Conservation (phyloP, 345 rosid species). For the Gynandropsis gynandra region DNA sequence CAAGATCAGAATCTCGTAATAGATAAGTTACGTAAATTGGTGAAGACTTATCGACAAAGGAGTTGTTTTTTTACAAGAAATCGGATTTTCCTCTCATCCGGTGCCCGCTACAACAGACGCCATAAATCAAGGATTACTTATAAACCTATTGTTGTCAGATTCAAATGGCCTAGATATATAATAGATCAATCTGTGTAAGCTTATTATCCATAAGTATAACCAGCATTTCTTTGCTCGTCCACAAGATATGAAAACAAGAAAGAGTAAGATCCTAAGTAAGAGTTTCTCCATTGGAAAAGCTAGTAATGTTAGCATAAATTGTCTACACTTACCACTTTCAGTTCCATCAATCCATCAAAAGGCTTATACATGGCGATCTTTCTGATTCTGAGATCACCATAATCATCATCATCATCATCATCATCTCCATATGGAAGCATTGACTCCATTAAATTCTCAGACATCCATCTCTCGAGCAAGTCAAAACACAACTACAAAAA, state of each 20-base stretch:
- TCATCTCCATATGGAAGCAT: constrained; percentile 35
- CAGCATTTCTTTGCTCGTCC: background rate
- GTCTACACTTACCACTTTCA: constrained; percentile 63
- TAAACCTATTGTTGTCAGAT: too few species aligned
- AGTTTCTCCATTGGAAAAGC: too few species aligned
- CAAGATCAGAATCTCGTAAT: too few species aligned
- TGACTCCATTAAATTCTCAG: constrained; percentile 45
- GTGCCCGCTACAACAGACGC: too few species aligned
- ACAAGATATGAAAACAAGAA: background rate
- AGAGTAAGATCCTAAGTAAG: too few species aligned
- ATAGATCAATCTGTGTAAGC: too few species aligned
- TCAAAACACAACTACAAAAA: constrained; percentile 65
- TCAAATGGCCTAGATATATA: too few species aligned
- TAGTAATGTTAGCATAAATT: background rate
- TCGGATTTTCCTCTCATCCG: background rate
- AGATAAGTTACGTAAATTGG: too few species aligned
- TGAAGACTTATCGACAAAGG: too few species aligned
- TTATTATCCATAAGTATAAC: constrained; percentile 5
- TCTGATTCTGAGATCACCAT: constrained; percentile 48
- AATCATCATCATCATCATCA: too few species aligned
- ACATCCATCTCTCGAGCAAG: constrained; percentile 78
- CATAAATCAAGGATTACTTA: too few species aligned
- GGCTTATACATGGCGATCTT: constrained; percentile 71
- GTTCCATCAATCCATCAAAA: constrained; percentile 53
- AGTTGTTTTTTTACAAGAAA: too few species aligned